Base-by-base conservation (phyloP, 306 rosid genomes). In the Quercus berberidifolia region DNA sequence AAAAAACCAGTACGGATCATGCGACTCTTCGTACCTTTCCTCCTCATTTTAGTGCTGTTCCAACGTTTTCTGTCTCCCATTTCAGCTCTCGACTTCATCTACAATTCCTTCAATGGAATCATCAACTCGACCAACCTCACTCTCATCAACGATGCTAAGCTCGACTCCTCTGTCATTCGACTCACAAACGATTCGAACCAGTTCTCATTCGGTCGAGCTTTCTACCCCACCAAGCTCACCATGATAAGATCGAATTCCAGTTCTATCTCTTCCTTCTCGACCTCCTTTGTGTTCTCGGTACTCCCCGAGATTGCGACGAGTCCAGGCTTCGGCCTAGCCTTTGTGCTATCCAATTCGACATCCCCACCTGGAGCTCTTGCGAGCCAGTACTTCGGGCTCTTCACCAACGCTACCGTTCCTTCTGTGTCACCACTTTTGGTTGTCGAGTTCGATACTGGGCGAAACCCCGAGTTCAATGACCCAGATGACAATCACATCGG, bases 261-360 rank as follows among this genome's bases (percentile, higher is more conserved):
- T 30, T 83, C 89, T 23, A 51, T 88, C 15, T 43, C 88, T 21
- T 94, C 99, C 0, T 94, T 94, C 78, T 92, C 97, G 20, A 92
- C 97, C 59, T 87, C 97, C 7, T 94, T 94, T 35, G 90, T 92
- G 68, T 94, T 94, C 85, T 94, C 99, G 6, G 26, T 91, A 26
- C 79, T 92, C 46, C 94, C 97, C 1, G 63, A 87, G 7, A 87
- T 84, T 70, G 57, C 89, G 2, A 74, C 92, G 0, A 92, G 92
- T 58, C 97, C 99, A 0, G 97, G 97, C 1, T 92, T 92, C 72
- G 99, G 97, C 15, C 88, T 94, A 76, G 88, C 95, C 86, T 94
- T 94, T 63, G 80, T 90, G 3, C 91, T 94, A 30, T 83, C 93
- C 54, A 85, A 90, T 82, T 77, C 84, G 25, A 90, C 92, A n/a